Conservation (phyloP, 1,139 yeast genomes). For the Kurtzmaniella quercitrusa region DNA sequence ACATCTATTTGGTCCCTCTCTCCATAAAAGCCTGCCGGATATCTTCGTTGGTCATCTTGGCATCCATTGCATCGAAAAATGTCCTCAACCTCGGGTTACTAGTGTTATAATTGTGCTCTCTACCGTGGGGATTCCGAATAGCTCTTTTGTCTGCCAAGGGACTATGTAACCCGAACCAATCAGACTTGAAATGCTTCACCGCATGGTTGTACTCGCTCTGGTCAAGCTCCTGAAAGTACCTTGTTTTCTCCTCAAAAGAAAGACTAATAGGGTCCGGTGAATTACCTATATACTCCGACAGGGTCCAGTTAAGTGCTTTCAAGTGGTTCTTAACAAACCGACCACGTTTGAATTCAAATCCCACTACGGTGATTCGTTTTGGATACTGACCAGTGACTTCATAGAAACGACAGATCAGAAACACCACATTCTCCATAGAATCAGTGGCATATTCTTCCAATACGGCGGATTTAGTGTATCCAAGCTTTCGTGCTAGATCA, state of each 20-base stretch:
- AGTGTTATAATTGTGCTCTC: slow-evolving; percentile 37
- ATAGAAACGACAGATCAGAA: slow-evolving; percentile 54
- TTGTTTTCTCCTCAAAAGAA: slow-evolving; percentile 14
- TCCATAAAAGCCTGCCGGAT: slow-evolving; percentile 9
- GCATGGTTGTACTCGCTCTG: slow-evolving; percentile 54
- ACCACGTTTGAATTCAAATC: slow-evolving; percentile 66
- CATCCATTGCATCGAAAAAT: slow-evolving; percentile 17
- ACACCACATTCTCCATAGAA: slow-evolving; percentile 74
- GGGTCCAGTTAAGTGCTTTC: slow-evolving; percentile 36
- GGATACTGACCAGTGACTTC: slow-evolving; percentile 52
- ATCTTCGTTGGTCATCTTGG: slow-evolving; percentile 10
- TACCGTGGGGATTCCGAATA: slow-evolving; percentile 58
- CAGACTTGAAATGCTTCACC: slow-evolving; percentile 47
- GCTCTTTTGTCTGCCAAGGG: slow-evolving; percentile 40
- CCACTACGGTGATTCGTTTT: slow-evolving; percentile 49
- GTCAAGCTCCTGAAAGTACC: slow-evolving; percentile 40
- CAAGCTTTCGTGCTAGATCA: slow-evolving; percentile 21
- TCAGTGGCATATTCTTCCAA: slow-evolving; percentile 74
- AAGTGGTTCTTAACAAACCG: slow-evolving; percentile 60
- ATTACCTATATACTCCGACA: slow-evolving; percentile 49
- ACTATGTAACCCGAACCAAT: slow-evolving; percentile 56
- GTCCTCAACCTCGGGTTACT: slow-evolving; percentile 22
- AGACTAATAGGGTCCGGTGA: slow-evolving; percentile 49
- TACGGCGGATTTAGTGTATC: slow-evolving; percentile 21
- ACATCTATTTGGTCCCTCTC: background rate